These are phyloP conservation scores for Ophiostoma populinum DNA, from an alignment of 2,329 filamentous ascomycete genomes.

Conservation along the genomic window DNA sequence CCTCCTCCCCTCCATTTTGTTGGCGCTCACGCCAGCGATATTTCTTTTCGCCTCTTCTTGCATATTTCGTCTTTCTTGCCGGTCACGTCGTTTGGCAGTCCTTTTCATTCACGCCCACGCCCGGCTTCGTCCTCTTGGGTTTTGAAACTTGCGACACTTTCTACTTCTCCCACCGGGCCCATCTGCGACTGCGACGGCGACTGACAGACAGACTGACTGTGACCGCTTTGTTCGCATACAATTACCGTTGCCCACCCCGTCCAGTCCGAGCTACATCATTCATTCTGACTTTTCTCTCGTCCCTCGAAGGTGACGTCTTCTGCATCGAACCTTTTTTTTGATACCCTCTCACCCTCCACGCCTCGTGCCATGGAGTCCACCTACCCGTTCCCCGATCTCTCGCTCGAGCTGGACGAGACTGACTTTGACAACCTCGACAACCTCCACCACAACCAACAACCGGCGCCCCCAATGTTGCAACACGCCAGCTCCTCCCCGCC, in stretches of 20 bases:
- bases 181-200: no score
- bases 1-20: no score
- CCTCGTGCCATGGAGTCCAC: slow-evolving; percentile 15
- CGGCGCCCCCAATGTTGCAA: slow-evolving; percentile 23
- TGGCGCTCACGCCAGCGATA: no score
- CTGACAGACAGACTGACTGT: background rate
- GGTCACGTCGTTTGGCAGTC: no score
- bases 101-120: no score
- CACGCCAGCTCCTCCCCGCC: slow-evolving; percentile 24
- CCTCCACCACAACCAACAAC: slow-evolving; percentile 11
- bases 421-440: slow-evolving; percentile 5
- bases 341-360: background rate
- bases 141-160: no score
- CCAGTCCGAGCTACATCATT: no score
- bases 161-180: no score
- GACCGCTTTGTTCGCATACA: background rate
- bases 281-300: background rate
- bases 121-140: no score
- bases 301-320: background rate
- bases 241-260: no score
- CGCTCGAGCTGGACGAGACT: slow-evolving; percentile 13
- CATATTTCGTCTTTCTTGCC: no score
- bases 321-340: slow-evolving; percentile 4
- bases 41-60: no score
- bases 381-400: slow-evolving; percentile 15